These are phyloP conservation scores for Daldinia sp. DNA, from an alignment of 2,329 filamentous ascomycete genomes.

Conservation along the genomic window DNA sequence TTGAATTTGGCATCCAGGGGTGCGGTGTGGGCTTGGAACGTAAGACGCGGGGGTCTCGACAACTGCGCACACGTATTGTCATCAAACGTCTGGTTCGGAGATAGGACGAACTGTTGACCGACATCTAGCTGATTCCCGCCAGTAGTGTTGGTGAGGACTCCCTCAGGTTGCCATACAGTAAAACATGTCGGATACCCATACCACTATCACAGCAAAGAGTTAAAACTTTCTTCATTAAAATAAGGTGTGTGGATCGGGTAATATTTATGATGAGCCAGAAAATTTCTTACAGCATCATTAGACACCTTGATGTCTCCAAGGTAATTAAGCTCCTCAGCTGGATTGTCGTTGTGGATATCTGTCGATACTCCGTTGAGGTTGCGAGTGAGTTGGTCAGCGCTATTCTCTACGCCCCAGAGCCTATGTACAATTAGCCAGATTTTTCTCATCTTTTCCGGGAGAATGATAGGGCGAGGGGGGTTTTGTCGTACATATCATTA, in stretches of 20 bases:
- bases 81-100: constrained; percentile 45
- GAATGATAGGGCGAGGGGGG: too few species aligned
- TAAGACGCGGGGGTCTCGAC: constrained; percentile 59
- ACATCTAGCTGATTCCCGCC: constrained; percentile 46
- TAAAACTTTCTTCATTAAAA: not conserved
- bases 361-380: constrained; percentile 53
- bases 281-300: constrained; percentile 43
- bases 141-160: constrained; percentile 47
- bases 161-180: constrained; percentile 56
- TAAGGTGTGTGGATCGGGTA: too few species aligned
- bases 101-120: constrained; percentile 52
- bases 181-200: constrained; percentile 70
- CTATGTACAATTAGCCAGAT: constrained; percentile 20
- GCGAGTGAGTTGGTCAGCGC: constrained; percentile 68
- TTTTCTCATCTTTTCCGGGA: not conserved
- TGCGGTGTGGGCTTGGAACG: constrained; percentile 69
- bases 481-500: constrained; percentile 58
- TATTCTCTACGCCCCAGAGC: constrained; percentile 71
- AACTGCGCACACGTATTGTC: constrained; percentile 44
- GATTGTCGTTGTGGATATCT: constrained; percentile 71
- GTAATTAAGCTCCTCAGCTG: constrained; percentile 74
- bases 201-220: constrained; percentile 54
- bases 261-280: not conserved
- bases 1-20: constrained; percentile 74
- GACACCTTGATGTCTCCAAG: constrained; percentile 68